These are phyloP conservation scores for Breynia disticha DNA, from an alignment of 441 rosid species.

Conservation along the genomic window DNA sequence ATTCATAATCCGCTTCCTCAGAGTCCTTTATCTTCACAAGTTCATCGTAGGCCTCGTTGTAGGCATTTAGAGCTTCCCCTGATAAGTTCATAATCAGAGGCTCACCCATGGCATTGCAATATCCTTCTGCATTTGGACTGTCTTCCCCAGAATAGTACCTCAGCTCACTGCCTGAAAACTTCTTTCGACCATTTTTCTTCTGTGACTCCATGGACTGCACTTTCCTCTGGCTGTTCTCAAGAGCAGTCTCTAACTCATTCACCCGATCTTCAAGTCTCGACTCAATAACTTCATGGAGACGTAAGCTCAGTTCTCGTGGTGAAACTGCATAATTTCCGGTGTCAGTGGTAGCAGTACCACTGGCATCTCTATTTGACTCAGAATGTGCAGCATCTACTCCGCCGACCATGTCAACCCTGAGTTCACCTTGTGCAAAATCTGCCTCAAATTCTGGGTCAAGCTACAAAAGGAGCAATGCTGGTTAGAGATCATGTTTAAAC, in stretches of 20 bases:
- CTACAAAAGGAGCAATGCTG: constrained; percentile 24
- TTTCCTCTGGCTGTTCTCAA: too few species aligned
- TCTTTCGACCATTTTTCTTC: constrained; percentile 25
- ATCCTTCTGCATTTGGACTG: constrained; percentile 23
- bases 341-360: constrained; percentile 40
- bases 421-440: constrained; percentile 59
- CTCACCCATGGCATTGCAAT: constrained; percentile 21
- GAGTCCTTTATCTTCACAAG: constrained; percentile 49
- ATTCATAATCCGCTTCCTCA: constrained; percentile 41
- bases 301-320: constrained; percentile 59
- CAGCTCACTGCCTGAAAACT: constrained; percentile 24
- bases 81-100: constrained; percentile 62
- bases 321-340: constrained; percentile 61
- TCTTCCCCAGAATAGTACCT: constrained; percentile 25
- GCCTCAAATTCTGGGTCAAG: constrained; percentile 49
- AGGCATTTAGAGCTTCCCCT: constrained; percentile 73
- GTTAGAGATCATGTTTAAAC: too few species aligned
- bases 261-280: constrained; percentile 61
- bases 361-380: constrained; percentile 43
- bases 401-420: constrained; percentile 29
- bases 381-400: constrained; percentile 19
- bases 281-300: constrained; percentile 62
- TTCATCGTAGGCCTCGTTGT: constrained; percentile 61
- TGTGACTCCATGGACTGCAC: too few species aligned
- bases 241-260: constrained; percentile 58